Base-by-base conservation (phyloP, 2,329 filamentous ascomycete genomes). In the Ceratocystis colombiana region DNA sequence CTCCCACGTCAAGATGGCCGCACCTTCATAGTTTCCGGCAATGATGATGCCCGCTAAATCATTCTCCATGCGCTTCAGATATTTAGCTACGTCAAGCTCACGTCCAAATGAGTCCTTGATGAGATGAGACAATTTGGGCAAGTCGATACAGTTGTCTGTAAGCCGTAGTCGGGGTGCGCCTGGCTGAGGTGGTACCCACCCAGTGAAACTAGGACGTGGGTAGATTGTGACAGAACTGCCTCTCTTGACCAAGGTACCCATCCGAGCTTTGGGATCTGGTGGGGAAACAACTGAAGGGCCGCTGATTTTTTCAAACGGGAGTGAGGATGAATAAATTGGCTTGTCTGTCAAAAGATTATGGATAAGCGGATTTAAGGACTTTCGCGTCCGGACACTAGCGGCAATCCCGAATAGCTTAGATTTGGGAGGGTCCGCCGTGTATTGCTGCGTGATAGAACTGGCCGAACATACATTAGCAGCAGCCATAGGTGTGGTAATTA, bases 331-430 rank as follows among this genome's bases (percentile, higher is more conserved):
- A 70, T 91, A 88, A 15, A 92, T 83, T 0, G 94, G 93, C 72
- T 96, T 95, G 76, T 99, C 94, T 1, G 94, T 99, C 8, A 99
- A 82, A 1, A 99, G 84, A 71, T 96, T 97, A 76, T 99, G 91
- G 59, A 99, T 94, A 1, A 99, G 79, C 0, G 92, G 91, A 71
- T 99, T 99, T 72, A 82, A 81, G 66, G 78, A 79, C 61, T 77
- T 78, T 67, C 82, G 77, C 0, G 82, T 84, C 25, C 64, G 67
- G 3, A 68, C 67, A 64, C 66, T 68, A 22, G 66, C 66, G 41
- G 66, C 66, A 45, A 68, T 66, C 12, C 66, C 66, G 63, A 68
- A 68, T 30, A 61, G 66, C 64, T 65, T 41, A 2, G 55, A 65
- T 1, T 20, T 46, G 2, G 28, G 17, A 10, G 44, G 25, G n/a